Evolutionary conservation across 495 filamentous ascomycete genomes (phyloP), one percentile per base, ranked within the genome.

Genomic region (Neurospora tetrasperma): DNA sequence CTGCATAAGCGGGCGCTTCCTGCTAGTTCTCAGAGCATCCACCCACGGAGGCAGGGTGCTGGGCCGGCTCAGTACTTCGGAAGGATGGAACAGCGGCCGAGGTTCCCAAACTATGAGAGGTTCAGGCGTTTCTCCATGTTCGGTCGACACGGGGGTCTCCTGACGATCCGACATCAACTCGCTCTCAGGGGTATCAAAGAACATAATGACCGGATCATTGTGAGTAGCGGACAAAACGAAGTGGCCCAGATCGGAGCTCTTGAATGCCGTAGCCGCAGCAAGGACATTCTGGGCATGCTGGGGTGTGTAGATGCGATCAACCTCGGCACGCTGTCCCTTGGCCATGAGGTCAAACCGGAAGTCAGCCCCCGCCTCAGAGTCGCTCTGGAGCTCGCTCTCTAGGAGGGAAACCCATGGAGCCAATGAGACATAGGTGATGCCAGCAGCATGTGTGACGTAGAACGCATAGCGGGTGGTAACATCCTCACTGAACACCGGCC

Each of bases 401-500:
- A 97, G 85, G 42, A 88, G 86, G 73, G 89, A 89, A 8, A 91
- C 87, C 93, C 93, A 97, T 1, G 91, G 86, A 7, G 86, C 81
- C 71, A 96, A 81, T 2, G 90, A 93, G 69, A 97, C 83, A 76
- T 85, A 91, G 6, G 84, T 90, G 39, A 97, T 88, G 69, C 91
- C 92, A 12, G 85, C 88, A 20, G 87, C 81, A 71, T 91, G 89
- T 0, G 93, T 96, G 71, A 95, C 86, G 76, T 90, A 96, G 79
- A 96, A 91, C 4, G 88, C 87, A 78, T 96, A 94, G 43, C 89
- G 88, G 3, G 92, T 93, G 44, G 88, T 86, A 41, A 89, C 82
- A 78, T 96, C 93, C 43, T 84, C 79, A 62, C 89, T 93, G 79
- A 97, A 94, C 41, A 89, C 86, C 35, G 92, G 91, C 90, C 90